A percentile compares a stretch with the other conserved stretches of the same genome.
These are phyloP conservation scores for Symbiodinium pilosum DNA, from an alignment of 73 alveolate species.

Conservation along the genomic window DNA sequence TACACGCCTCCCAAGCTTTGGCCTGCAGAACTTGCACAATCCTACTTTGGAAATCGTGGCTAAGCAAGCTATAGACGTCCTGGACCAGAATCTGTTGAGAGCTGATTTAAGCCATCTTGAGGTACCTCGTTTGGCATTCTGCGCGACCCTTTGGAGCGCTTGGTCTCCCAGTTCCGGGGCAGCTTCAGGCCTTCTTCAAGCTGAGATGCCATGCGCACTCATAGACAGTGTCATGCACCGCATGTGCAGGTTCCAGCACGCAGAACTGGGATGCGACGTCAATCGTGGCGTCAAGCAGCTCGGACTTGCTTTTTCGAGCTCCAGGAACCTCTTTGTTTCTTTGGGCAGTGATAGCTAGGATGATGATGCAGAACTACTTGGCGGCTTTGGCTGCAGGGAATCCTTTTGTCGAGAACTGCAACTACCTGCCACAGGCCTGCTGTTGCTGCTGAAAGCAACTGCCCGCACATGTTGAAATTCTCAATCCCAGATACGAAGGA, in stretches of 20 bases:
- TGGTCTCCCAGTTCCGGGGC: constrained; percentile 79
- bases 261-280: constrained; percentile 52
- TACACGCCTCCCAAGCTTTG: constrained; percentile 28
- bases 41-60: constrained; percentile 38
- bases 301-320: not conserved
- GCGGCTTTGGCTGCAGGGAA: constrained; percentile 23
- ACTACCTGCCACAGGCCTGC: constrained; percentile 70
- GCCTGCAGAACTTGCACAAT: not conserved
- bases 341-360: not conserved
- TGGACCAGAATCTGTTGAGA: too few relatives aligned
- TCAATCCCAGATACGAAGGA: too few relatives aligned
- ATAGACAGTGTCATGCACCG: too few relatives aligned
- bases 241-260: constrained; percentile 24
- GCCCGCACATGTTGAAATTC: too few relatives aligned
- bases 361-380: constrained; percentile 42
- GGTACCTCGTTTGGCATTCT: constrained; percentile 29
- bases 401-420: constrained; percentile 50
- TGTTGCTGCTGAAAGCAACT: too few relatives aligned
- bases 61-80: too few relatives aligned
- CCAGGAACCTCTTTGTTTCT: not conserved
- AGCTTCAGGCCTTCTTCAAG: constrained; percentile 18
- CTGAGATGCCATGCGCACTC: too few relatives aligned
- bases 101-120: not conserved
- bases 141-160: constrained; percentile 49
- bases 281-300: constrained; percentile 48